These are phyloP conservation scores for Globisporangium takayamanum DNA, from an alignment of 352 stramenopile genomes.

Conservation along the genomic window DNA sequence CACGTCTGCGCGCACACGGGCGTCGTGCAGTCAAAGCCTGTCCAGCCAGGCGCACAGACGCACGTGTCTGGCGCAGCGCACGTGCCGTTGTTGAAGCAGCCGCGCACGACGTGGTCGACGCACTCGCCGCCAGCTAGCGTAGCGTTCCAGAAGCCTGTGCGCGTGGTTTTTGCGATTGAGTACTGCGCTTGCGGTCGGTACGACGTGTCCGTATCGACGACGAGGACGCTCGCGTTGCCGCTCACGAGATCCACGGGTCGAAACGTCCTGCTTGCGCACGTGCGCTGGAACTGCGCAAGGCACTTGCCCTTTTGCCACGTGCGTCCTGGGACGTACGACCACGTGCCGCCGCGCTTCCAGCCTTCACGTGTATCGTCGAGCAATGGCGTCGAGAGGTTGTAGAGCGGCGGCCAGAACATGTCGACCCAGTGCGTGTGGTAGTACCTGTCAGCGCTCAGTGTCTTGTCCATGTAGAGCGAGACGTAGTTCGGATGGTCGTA, in stretches of 20 bases:
- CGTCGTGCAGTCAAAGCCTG: slow-evolving; percentile 66
- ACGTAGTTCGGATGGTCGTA: slow-evolving; percentile 96
- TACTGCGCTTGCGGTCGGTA: slow-evolving; percentile 85
- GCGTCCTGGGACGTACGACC: slow-evolving; percentile 42
- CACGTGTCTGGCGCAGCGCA: slow-evolving; percentile 87
- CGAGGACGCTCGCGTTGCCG: slow-evolving; percentile 23
- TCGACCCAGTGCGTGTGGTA: slow-evolving; percentile 85
- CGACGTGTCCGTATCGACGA: slow-evolving; percentile 91
- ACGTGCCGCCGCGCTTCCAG: slow-evolving; percentile 84
- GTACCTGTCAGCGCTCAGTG: slow-evolving; percentile 63
- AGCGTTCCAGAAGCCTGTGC: slow-evolving; percentile 55
- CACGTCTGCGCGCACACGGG: slow-evolving; percentile 73
- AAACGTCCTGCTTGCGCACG: slow-evolving; percentile 31
- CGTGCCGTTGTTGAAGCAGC: slow-evolving; percentile 96
- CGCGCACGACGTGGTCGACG: slow-evolving; percentile 89
- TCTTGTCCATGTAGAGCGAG: slow-evolving; percentile 93
- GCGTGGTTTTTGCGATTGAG: slow-evolving; percentile 40
- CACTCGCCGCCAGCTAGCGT: slow-evolving; percentile 61
- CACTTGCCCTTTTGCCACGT: slow-evolving; percentile 93
- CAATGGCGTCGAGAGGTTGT: slow-evolving; percentile 71
- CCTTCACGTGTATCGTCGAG: slow-evolving; percentile 92
- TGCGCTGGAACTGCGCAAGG: slow-evolving; percentile 89
- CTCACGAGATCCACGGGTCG: slow-evolving; percentile 31
- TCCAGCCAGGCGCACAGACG: slow-evolving; percentile 71
- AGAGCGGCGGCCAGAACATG: slow-evolving; percentile 91